Percentiles rank a stretch among this genome's conserved stretches.
These are phyloP conservation scores for Inga laurina DNA, from an alignment of 306 rosid genomes.

Conservation along the genomic window DNA sequence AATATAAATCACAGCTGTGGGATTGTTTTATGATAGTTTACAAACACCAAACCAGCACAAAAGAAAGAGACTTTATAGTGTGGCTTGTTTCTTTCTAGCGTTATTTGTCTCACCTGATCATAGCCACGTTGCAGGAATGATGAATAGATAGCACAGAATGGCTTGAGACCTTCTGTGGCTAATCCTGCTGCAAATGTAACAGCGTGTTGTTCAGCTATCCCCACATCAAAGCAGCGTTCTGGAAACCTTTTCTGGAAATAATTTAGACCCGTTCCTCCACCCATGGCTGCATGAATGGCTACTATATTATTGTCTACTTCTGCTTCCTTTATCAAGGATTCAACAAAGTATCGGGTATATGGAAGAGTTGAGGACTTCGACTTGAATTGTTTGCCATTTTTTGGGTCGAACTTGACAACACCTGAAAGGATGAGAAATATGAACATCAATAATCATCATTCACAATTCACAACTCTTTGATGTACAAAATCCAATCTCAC, in stretches of 20 bases:
- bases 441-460: conserved; percentile 6
- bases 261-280: conserved; percentile 89
- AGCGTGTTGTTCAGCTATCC: conserved; percentile 95
- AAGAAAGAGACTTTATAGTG: not conserved
- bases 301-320: conserved; percentile 73
- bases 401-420: conserved; percentile 83
- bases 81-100: not conserved
- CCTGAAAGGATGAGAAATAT: conserved; percentile 47
- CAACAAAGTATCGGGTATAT: conserved; percentile 83
- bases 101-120: conserved; percentile 66
- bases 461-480: not conserved
- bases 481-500: conserved; percentile 40
- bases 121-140: conserved; percentile 93
- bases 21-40: not conserved
- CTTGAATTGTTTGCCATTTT: conserved; percentile 81
- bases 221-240: conserved; percentile 86
- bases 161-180: conserved; percentile 93
- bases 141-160: conserved; percentile 88
- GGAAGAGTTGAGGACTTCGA: conserved; percentile 64
- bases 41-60: not conserved
- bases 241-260: conserved; percentile 88
- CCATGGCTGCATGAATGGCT: conserved; percentile 98
- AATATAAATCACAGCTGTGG: conserved; percentile 18
- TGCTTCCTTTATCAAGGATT: conserved; percentile 87
- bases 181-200: conserved; percentile 96